Evolutionary conservation across 2,329 filamentous ascomycete genomes (phyloP).

Genomic region (Colletotrichum sp.): DNA sequence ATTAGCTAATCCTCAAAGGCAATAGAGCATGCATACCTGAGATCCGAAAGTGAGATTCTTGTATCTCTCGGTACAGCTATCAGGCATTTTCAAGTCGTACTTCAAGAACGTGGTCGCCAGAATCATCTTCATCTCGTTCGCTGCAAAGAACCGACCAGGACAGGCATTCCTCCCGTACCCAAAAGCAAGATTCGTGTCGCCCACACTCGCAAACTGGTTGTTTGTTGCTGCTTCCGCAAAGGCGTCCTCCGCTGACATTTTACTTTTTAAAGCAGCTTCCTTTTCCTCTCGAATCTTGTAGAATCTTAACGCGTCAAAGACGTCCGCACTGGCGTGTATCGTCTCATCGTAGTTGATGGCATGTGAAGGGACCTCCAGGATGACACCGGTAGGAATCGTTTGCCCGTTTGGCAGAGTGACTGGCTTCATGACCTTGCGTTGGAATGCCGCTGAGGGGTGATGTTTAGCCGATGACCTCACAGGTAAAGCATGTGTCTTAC

Average conservation of each 20-base stretch:
- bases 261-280: not conserved
- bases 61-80: constrained; percentile 24
- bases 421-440: constrained; percentile 53
- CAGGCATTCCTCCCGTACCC: constrained; percentile 43
- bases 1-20: not conserved
- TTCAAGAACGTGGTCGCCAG: constrained; percentile 42
- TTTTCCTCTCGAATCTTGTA: not conserved
- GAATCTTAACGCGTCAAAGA: constrained; percentile 9
- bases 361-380: constrained; percentile 43
- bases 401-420: constrained; percentile 60
- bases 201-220: constrained; percentile 46
- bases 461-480: constrained; percentile 40
- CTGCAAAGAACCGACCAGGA: constrained; percentile 49
- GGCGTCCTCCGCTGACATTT: not conserved
- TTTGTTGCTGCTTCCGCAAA: constrained; percentile 16
- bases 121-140: constrained; percentile 50
- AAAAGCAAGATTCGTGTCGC: constrained; percentile 38
- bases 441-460: constrained; percentile 43
- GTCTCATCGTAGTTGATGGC: constrained; percentile 29
- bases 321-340: not conserved
- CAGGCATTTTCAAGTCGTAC: constrained; percentile 39
- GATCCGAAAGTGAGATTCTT: not conserved
- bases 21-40: not conserved
- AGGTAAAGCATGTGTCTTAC: not conserved
- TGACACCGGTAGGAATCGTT: constrained; percentile 46